Evolutionary conservation across 805 yeast genomes (phyloP), one percentile per base, ranked within the genome.

Genomic region (Metschnikowia kofuensis): DNA sequence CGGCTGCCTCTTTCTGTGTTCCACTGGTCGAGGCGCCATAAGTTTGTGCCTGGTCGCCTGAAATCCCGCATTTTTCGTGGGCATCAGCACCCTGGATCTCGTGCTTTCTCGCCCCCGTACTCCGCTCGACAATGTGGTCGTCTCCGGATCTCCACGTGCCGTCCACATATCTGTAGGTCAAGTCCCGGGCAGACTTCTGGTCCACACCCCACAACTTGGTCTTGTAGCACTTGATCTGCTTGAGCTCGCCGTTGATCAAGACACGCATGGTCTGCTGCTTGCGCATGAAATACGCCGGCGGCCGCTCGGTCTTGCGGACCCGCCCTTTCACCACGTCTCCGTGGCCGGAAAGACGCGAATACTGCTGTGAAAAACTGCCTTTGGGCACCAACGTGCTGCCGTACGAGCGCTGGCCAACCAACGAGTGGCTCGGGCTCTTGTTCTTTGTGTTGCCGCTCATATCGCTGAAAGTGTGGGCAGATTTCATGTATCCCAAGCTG

Each of bases 191-290:
- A 2, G 76, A 71, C 53, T 80, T 77, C 68, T 87, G 87, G 55
- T 87, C 90, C 52, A 81, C 77, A 3, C 98, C 98, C 99, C 99
- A 92, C 37, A 94, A 75, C 63, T 90, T 90, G 31, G 84, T 81
- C 68, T 90, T 89, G 57, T 77, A 78, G 55, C 84, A 72, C 57
- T 79, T 80, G 48, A 86, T 67, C 6, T 73, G 72, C 64, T 79
- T 83, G 45, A 80, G 67, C 40, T 67, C 77, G 7, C 84, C 89
- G 58, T 78, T 81, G 50, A 79, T 75, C 51, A 71, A 74, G 2
- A 85, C 76, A 56, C 97, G 76, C 53, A 88, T 73, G 0, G 95
- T 84, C 54, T 84, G 78, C 45, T 75, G 70, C 47, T 77, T 76
- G 28, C 63, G 56, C 13, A 54, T 52, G 35, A 77, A 52, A 50